Conservation (phyloP, 177 flowering plant species). For the Vitis hybrid region DNA sequence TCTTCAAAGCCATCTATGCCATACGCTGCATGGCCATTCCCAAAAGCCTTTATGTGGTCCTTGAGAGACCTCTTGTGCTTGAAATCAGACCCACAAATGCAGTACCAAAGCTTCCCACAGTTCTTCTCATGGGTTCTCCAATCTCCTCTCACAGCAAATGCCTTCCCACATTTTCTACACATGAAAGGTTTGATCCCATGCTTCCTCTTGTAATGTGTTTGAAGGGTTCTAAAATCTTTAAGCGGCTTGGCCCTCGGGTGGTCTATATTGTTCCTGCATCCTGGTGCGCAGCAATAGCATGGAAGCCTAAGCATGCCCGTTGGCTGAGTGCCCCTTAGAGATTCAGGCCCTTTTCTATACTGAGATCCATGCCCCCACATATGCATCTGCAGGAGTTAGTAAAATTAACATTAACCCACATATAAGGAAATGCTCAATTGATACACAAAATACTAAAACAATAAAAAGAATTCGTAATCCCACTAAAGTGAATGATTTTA, state of each 20-base stretch:
- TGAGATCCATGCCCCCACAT: constrained; percentile 99
- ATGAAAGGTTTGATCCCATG: constrained; percentile 89
- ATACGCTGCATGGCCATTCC: constrained; percentile 75
- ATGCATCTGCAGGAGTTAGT: constrained; percentile 56
- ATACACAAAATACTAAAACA: not conserved
- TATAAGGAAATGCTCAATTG: not conserved
- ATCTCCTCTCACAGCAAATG: constrained; percentile 86
- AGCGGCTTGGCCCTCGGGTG: constrained; percentile 84
- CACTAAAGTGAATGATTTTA: too few relatives aligned
- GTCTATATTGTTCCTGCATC: constrained; percentile 88
- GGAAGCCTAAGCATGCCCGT: constrained; percentile 89
- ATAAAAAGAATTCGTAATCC: not conserved
- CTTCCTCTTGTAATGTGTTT: constrained; percentile 91
- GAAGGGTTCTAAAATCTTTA: constrained; percentile 85
- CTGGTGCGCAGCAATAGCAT: constrained; percentile 84
- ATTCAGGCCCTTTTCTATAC: constrained; percentile 86
- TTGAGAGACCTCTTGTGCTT: constrained; percentile 91
- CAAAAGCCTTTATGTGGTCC: constrained; percentile 84
- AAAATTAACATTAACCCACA: too few relatives aligned
- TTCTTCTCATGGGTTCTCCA: constrained; percentile 98
- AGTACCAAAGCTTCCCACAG: constrained; percentile 96
- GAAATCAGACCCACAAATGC: constrained; percentile 90
- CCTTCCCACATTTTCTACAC: constrained; percentile 86
- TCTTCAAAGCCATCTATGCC: constrained; percentile 65
- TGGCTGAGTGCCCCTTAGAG: constrained; percentile 81